These are phyloP conservation scores for Anthracocystis walkeri DNA, from an alignment of 1,284 basidiomycete species.

Conservation along the genomic window DNA sequence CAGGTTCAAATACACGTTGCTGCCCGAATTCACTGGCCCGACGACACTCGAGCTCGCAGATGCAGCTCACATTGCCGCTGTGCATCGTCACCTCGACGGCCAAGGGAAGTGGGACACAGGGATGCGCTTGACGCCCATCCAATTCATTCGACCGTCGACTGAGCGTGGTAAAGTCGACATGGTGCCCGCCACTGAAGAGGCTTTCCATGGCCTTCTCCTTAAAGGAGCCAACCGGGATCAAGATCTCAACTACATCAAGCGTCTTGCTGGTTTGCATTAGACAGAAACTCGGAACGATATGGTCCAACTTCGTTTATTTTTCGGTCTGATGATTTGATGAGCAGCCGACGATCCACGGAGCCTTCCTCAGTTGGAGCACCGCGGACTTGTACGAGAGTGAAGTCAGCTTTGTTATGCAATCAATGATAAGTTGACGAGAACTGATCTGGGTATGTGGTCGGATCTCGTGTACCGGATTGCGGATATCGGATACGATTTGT, in stretches of 20 bases:
- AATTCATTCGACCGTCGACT: background rate
- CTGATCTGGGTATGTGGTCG: too few relatives aligned
- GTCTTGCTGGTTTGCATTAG: background rate
- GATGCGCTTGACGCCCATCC: background rate
- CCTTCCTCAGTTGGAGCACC: background rate
- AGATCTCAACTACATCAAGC: slow-evolving; percentile 23
- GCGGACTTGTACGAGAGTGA: background rate
- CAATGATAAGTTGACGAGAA: background rate
- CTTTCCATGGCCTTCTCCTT: slow-evolving; percentile 20
- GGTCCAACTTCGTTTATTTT: background rate
- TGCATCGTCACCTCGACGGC: slow-evolving; percentile 20
- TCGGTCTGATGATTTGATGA: background rate
- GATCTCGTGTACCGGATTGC: too few relatives aligned
- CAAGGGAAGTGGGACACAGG: background rate
- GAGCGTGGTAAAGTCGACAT: background rate
- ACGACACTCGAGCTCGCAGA: slow-evolving; percentile 42
- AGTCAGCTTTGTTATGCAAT: background rate
- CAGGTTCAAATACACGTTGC: slow-evolving; percentile 14
- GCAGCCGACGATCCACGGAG: background rate
- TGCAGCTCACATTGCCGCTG: slow-evolving; percentile 34
- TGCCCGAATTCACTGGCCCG: slow-evolving; percentile 26
- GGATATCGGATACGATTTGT: too few relatives aligned
- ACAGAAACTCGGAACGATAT: background rate
- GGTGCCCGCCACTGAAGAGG: background rate
- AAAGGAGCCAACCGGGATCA: slow-evolving; percentile 6